Percentiles rank a stretch among this genome's conserved stretches.
Evolutionary conservation across 2,329 filamentous ascomycete species (phyloP).

Genomic region (Colletotrichum godetiae): DNA sequence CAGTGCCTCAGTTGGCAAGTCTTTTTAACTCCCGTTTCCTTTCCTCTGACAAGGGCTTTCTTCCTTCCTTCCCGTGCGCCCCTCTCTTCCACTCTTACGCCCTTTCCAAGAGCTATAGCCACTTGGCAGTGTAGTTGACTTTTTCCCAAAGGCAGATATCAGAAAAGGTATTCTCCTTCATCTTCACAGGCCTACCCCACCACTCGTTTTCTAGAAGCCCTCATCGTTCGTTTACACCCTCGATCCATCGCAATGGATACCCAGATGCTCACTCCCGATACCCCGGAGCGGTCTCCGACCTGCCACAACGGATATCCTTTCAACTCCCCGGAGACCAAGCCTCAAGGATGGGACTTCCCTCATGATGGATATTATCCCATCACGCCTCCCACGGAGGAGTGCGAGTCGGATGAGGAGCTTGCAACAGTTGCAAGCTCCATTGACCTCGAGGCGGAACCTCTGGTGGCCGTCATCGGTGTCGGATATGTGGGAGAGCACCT

Average conservation of each 20-base stretch:
- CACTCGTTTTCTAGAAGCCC: background rate
- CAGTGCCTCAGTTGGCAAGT: slow-evolving; percentile 29
- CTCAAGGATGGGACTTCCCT: slow-evolving; percentile 24
- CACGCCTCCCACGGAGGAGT: slow-evolving; percentile 36
- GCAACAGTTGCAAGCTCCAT: slow-evolving; percentile 31
- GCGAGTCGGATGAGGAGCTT: slow-evolving; percentile 36
- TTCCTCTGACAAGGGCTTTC: slow-evolving; percentile 2
- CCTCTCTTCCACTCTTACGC: slow-evolving; percentile 14
- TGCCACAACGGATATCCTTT: slow-evolving; percentile 24
- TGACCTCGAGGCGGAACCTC: slow-evolving; percentile 41
- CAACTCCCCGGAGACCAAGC: slow-evolving; percentile 12
- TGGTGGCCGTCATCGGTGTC: slow-evolving; percentile 62
- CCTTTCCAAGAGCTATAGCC: slow-evolving; percentile 5
- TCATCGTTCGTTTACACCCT: slow-evolving; percentile 17
- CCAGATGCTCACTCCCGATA: slow-evolving; percentile 29
- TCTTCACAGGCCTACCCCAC: background rate
- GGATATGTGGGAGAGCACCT: slow-evolving; percentile 65
- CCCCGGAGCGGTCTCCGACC: slow-evolving; percentile 27
- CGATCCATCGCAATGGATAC: slow-evolving; percentile 24
- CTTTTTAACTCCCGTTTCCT: slow-evolving; percentile 32
- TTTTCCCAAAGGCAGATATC: slow-evolving; percentile 25
- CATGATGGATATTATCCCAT: slow-evolving; percentile 32
- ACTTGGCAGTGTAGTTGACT: slow-evolving; percentile 26
- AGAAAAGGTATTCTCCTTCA: slow-evolving; percentile 9
- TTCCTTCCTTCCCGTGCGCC: slow-evolving; percentile 9